These are phyloP conservation scores for Microcyclospora pomicola DNA, from an alignment of 2,329 filamentous ascomycete genomes.

Conservation along the genomic window DNA sequence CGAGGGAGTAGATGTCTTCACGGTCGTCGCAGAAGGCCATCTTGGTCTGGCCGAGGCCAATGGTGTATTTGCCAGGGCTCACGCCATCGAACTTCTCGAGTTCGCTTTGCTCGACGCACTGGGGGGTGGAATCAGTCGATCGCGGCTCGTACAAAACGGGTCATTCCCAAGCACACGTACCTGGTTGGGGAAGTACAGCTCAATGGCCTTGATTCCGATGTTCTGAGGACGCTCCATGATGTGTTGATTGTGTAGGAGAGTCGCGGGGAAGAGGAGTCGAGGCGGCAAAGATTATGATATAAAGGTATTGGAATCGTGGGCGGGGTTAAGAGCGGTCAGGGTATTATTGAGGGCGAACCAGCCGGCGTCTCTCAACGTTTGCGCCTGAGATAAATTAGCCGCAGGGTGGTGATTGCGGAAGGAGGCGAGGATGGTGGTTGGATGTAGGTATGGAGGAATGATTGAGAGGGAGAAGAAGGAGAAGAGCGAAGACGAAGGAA, in stretches of 20 bases:
- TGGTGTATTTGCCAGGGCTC: conserved; percentile 38
- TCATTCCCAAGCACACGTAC: conserved; percentile 19
- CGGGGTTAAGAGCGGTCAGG: too few relatives aligned
- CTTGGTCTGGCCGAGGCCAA: conserved; percentile 41
- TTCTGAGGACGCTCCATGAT: conserved; percentile 35
- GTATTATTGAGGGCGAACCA: too few relatives aligned
- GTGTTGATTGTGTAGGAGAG: not conserved
- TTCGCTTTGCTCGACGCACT: conserved; percentile 41
- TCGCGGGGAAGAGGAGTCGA: too few relatives aligned
- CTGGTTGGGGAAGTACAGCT: conserved; percentile 41
- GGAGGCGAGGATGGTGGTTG: too few relatives aligned
- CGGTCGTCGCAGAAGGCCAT: conserved; percentile 44
- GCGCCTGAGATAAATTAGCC: too few relatives aligned
- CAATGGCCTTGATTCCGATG: conserved; percentile 41
- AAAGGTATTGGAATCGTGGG: too few relatives aligned
- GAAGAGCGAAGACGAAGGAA: too few relatives aligned
- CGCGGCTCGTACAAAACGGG: not conserved
- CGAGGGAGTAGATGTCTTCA: conserved; percentile 42
- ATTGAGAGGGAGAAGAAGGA: too few relatives aligned
- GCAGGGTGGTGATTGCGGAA: too few relatives aligned
- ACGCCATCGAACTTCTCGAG: conserved; percentile 44
- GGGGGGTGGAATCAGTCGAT: conserved; percentile 11
- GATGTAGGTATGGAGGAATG: too few relatives aligned
- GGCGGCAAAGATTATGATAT: too few relatives aligned
- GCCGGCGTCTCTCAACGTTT: too few relatives aligned